Conservation (phyloP, 1,284 basidiomycete genomes). For the Ceratobasidium sp. region DNA sequence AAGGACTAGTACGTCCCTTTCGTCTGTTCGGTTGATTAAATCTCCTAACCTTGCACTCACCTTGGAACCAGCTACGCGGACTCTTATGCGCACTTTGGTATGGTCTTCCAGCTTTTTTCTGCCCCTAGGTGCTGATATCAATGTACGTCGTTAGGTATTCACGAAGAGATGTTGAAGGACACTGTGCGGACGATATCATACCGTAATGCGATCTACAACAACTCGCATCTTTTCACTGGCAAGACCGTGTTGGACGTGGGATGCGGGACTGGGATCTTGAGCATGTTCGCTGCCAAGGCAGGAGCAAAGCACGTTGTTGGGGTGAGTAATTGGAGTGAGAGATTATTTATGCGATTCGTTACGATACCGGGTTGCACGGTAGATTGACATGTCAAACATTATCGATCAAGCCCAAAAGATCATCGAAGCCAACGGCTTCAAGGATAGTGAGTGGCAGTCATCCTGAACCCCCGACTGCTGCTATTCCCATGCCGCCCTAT, state of each 20-base stretch:
- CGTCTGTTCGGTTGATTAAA: background rate
- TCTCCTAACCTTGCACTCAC: background rate
- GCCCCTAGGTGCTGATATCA: slow-evolving; percentile 23
- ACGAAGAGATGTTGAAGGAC: slow-evolving; percentile 99
- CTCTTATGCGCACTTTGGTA: slow-evolving; percentile 95
- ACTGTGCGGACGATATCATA: slow-evolving; percentile 94
- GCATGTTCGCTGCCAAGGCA: slow-evolving; percentile 99
- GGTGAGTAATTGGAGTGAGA: slow-evolving; percentile 57
- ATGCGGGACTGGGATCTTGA: slow-evolving; percentile 97
- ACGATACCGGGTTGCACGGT: background rate
- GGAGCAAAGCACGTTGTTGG: slow-evolving; percentile 96
- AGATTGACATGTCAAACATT: slow-evolving; percentile 99
- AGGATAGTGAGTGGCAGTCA: slow-evolving; percentile 72
- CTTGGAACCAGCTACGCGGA: slow-evolving; percentile 71
- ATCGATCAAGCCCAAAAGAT: slow-evolving; percentile 99
- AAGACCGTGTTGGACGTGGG: slow-evolving; percentile 98
- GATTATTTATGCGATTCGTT: slow-evolving; percentile 16
- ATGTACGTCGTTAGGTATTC: slow-evolving; percentile 75
- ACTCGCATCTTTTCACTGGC: slow-evolving; percentile 93
- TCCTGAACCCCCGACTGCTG: background rate
- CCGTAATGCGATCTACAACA: slow-evolving; percentile 93
- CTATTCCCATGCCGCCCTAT: background rate
- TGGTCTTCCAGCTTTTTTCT: slow-evolving; percentile 48
- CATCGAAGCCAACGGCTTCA: slow-evolving; percentile 94
- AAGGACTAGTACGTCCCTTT: slow-evolving; percentile 32